Percentiles rank a stretch among this genome's conserved stretches.
phyloP scores from a whole-genome alignment of 2,329 filamentous ascomycete species.

The Aspergillus piperis region DNA sequence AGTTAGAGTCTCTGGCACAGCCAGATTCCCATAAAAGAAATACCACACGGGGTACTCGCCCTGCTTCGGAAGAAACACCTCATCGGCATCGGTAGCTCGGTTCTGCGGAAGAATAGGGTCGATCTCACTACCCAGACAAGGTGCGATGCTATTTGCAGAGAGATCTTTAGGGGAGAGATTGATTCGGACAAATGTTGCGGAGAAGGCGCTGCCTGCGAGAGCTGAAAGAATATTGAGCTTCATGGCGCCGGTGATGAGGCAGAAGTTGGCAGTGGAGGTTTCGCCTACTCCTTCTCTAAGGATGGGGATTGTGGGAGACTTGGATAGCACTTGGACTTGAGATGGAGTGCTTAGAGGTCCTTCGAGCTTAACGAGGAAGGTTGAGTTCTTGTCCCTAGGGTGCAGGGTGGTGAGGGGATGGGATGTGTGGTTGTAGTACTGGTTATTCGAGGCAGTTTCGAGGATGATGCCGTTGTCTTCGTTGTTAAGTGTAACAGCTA shows the following conservation, averaged over 20 bases:
- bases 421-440: not conserved
- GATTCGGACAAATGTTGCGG: not conserved
- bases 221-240: not conserved
- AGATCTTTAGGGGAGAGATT: not conserved
- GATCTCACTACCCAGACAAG: not conserved
- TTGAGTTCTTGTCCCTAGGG: not conserved
- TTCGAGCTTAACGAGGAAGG: constrained; percentile 4
- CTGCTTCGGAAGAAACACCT: constrained; percentile 24
- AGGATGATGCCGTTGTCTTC: not conserved
- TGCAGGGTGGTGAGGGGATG: not conserved
- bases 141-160: not conserved
- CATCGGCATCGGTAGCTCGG: not conserved
- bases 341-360: not conserved
- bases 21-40: constrained; percentile 48
- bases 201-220: not conserved
- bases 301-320: not conserved
- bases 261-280: not conserved
- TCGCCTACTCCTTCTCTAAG: not conserved
- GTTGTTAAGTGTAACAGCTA: not conserved
- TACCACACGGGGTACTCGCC: constrained; percentile 44
- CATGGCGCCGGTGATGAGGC: not conserved
- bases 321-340: not conserved
- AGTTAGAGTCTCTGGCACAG: constrained; percentile 28
- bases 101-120: constrained; percentile 1
- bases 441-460: not conserved